phyloP scores from a whole-genome alignment of 2,329 filamentous ascomycete species.

The Fusarium armeniacum region DNA sequence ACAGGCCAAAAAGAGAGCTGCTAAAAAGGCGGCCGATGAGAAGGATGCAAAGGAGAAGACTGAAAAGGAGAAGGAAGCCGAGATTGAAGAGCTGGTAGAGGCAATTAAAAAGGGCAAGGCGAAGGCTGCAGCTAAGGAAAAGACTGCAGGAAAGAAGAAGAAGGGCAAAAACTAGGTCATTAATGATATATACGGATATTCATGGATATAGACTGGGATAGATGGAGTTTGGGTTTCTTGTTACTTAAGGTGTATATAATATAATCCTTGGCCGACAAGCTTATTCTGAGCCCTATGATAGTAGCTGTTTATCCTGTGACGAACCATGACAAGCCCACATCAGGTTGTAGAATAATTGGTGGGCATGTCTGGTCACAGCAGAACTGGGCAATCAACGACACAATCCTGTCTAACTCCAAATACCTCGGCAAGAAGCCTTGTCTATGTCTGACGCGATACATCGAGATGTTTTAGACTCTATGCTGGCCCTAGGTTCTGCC shows the following conservation, averaged over 20 bases:
- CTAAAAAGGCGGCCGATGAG: constrained; percentile 56
- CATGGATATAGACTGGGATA: constrained; percentile 29
- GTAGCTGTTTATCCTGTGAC: neutral
- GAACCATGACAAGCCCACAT: neutral
- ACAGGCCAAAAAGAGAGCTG: constrained; percentile 70
- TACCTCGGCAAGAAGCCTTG: too few species aligned
- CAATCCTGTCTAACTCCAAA: neutral
- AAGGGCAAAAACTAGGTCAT: constrained; percentile 44
- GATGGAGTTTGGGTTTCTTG: constrained; percentile 37
- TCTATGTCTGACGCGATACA: neutral
- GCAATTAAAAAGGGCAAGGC: constrained; percentile 61
- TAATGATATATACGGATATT: constrained; percentile 33
- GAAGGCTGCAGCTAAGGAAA: constrained; percentile 44
- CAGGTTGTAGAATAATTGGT: neutral
- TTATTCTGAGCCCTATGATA: neutral
- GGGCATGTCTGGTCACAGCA: neutral
- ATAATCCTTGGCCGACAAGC: neutral
- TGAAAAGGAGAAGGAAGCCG: constrained; percentile 52
- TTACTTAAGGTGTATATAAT: neutral
- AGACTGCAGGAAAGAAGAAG: constrained; percentile 45
- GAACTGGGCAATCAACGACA: neutral
- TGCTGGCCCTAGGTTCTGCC: constrained; percentile 8
- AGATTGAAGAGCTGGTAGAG: constrained; percentile 58
- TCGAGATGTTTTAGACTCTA: neutral
- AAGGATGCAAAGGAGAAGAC: constrained; percentile 55